phyloP scores from a whole-genome alignment of 768 basidiomycete species.

The Boletus rex-veris region DNA sequence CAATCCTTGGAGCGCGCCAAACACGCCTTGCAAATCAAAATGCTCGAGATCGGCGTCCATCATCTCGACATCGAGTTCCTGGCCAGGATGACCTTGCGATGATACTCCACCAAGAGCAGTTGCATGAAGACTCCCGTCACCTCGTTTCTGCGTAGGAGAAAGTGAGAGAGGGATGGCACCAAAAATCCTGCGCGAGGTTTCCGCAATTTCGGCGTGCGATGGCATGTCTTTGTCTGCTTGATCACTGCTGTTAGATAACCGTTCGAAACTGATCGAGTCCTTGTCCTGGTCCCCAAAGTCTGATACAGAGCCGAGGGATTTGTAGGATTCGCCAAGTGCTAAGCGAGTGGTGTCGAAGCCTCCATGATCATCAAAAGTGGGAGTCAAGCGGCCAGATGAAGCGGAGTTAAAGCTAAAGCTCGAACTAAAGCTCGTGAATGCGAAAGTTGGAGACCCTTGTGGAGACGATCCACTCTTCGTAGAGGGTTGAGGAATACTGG shows the following conservation, averaged over 20 bases:
- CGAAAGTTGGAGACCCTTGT: constrained; percentile 3
- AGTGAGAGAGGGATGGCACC: constrained; percentile 27
- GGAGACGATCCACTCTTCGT: neutral
- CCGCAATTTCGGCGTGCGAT: constrained; percentile 46
- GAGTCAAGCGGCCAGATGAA: constrained; percentile 26
- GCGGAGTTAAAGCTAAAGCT: constrained; percentile 26
- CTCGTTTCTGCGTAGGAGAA: constrained; percentile 18
- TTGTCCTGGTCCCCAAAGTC: constrained; percentile 50
- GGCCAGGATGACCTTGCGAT: constrained; percentile 26
- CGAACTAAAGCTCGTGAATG: constrained; percentile 23
- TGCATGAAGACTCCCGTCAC: neutral
- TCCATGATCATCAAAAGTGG: constrained; percentile 18
- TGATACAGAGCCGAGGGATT: constrained; percentile 55
- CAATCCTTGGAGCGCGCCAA: constrained; percentile 62
- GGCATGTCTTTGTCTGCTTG: constrained; percentile 38
- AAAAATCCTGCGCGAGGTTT: constrained; percentile 50
- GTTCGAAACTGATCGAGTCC: constrained; percentile 22
- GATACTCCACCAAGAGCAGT: constrained; percentile 9
- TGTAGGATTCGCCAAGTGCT: constrained; percentile 37
- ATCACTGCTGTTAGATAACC: neutral
- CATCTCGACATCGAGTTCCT: constrained; percentile 26
- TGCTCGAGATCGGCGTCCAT: constrained; percentile 39
- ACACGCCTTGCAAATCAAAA: constrained; percentile 62
- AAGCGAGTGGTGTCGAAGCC: constrained; percentile 16
- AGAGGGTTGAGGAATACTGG: neutral